phyloP scores from a whole-genome alignment of 2,329 filamentous ascomycete species.

The Botrytis tulipae region DNA sequence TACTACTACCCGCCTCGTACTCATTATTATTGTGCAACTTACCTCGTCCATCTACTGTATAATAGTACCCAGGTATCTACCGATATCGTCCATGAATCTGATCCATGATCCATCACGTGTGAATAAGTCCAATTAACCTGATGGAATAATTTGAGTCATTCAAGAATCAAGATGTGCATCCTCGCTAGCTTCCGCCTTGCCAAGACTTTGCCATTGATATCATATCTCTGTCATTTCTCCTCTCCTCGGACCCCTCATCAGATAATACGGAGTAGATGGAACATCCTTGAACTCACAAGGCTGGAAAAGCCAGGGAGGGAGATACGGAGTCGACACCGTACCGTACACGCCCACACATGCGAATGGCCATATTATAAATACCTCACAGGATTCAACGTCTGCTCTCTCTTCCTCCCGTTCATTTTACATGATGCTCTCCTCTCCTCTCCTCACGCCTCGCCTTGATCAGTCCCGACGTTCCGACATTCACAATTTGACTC shows the following conservation, averaged over 20 bases:
- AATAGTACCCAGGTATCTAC: too few relatives aligned
- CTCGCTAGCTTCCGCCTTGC: conserved; percentile 2
- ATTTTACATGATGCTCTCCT: neutral
- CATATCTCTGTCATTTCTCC: neutral
- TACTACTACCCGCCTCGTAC: too few relatives aligned
- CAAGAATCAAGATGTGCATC: neutral
- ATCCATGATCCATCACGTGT: neutral
- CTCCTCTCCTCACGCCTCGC: neutral
- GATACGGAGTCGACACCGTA: neutral
- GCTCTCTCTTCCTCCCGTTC: neutral
- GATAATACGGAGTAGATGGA: neutral
- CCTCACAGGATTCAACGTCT: neutral
- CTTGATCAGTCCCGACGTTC: neutral
- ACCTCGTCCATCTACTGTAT: too few relatives aligned
- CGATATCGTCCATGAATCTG: too few relatives aligned
- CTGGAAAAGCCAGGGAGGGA: neutral
- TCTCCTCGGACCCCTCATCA: conserved; percentile 7
- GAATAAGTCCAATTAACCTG: neutral
- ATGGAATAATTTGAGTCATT: neutral
- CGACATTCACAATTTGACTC: neutral
- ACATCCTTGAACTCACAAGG: neutral
- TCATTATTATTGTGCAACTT: too few relatives aligned
- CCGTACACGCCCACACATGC: neutral
- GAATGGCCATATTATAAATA: neutral
- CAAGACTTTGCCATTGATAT: neutral